Percentiles rank a stretch among this genome's conserved stretches.
phyloP scores from a whole-genome alignment of 192 early-diverging fungal genomes.

The Rhizoclosmatium sp. region DNA sequence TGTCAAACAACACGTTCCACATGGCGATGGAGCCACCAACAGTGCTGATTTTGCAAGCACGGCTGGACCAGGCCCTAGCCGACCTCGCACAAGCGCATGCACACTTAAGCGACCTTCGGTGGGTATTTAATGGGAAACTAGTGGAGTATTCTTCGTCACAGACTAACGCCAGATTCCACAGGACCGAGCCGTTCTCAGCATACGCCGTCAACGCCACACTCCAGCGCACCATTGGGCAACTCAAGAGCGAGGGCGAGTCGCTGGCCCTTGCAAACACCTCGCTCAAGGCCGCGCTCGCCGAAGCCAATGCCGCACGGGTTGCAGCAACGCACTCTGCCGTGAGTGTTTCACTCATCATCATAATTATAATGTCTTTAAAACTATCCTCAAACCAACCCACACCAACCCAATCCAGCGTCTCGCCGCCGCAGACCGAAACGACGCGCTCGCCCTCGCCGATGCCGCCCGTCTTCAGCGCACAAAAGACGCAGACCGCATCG shows the following conservation, averaged over 20 bases:
- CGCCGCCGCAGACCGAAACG: not conserved
- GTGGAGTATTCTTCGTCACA: too few species aligned
- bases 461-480: not conserved
- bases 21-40: not conserved
- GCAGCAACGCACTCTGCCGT: not conserved
- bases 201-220: slow-evolving; percentile 7
- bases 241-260: not conserved
- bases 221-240: not conserved
- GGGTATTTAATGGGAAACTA: too few species aligned
- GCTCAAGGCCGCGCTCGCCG: not conserved
- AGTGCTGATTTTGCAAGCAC: not conserved
- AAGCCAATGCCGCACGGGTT: not conserved
- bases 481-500: not conserved
- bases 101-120: slow-evolving; percentile 12
- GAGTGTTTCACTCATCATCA: not conserved
- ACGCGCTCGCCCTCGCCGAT: not conserved
- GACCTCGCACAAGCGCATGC: not conserved
- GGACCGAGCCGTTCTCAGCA: slow-evolving; percentile 14
- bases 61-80: slow-evolving; percentile 1
- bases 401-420: not conserved
- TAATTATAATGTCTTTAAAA: not conserved
- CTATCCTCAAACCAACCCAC: not conserved
- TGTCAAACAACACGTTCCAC: not conserved
- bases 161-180: not conserved
- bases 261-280: not conserved